Conservation (phyloP, 2,329 filamentous ascomycete genomes). For the Acarospora socialis region DNA sequence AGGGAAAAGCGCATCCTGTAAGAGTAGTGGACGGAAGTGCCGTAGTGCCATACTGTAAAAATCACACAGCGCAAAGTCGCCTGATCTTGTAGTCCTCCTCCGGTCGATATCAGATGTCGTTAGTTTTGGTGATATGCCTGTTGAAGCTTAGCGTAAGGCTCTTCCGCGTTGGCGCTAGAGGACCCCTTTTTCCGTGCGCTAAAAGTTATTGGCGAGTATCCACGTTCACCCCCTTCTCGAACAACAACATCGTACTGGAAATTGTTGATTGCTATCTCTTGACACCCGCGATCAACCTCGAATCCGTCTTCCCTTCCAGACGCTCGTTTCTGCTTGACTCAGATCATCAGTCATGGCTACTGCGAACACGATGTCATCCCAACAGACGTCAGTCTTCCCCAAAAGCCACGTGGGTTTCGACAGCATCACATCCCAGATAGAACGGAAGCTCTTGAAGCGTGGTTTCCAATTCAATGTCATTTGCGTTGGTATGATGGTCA, state of each 20-base stretch:
- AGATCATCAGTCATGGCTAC: slow-evolving; percentile 53
- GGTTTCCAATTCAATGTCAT: slow-evolving; percentile 99
- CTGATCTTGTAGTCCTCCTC: too few species aligned
- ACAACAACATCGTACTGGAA: too few species aligned
- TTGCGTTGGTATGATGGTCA: slow-evolving; percentile 70
- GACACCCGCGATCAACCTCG: too few species aligned
- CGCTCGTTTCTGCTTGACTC: too few species aligned
- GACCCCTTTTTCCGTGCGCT: slow-evolving; percentile 10
- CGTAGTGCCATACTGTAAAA: not conserved
- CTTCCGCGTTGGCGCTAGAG: slow-evolving; percentile 6
- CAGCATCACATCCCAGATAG: slow-evolving; percentile 98
- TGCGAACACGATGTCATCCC: slow-evolving; percentile 42
- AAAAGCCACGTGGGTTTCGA: slow-evolving; percentile 99
- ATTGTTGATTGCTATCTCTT: too few species aligned
- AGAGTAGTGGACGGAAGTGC: too few species aligned
- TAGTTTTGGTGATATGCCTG: not conserved
- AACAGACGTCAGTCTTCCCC: slow-evolving; percentile 52
- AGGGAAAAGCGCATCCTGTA: too few species aligned
- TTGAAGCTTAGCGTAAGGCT: too few species aligned
- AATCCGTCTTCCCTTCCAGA: too few species aligned
- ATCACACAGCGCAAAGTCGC: too few species aligned
- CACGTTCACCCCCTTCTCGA: slow-evolving; percentile 10
- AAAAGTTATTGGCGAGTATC: slow-evolving; percentile 4
- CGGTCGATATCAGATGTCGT: not conserved
- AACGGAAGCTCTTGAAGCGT: slow-evolving; percentile 98